Evolutionary conservation across 169 alveolate species (phyloP).

Genomic region (Eimeria necatrix): DNA sequence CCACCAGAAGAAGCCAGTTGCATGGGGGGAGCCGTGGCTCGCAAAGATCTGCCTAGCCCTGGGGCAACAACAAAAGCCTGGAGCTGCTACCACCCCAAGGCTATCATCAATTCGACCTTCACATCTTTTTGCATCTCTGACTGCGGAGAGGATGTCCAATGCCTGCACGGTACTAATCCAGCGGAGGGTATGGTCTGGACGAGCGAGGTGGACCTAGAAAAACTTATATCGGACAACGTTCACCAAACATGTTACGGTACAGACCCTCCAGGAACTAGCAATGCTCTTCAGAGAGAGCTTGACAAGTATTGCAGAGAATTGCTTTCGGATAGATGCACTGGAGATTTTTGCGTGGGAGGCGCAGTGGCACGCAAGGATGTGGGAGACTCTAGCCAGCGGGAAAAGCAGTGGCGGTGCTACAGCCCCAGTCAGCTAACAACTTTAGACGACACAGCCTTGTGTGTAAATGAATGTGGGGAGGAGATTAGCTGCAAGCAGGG

Average conservation of each 20-base stretch:
- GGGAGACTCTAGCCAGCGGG: not conserved
- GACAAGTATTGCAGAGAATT: not conserved
- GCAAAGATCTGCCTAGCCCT: not conserved
- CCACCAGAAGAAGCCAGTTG: not conserved
- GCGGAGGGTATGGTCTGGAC: not conserved
- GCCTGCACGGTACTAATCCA: not conserved
- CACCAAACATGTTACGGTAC: not conserved
- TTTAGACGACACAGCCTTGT: not conserved
- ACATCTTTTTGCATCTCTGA: not conserved
- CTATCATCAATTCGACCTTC: not conserved
- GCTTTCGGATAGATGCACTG: not conserved
- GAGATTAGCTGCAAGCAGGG: not conserved
- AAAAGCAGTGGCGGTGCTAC: slow-evolving; percentile 18
- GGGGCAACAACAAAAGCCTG: not conserved
- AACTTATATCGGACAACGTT: not conserved
- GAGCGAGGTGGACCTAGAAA: not conserved
- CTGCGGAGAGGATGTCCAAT: not conserved
- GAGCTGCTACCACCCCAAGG: not conserved
- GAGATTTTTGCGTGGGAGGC: not conserved
- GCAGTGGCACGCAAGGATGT: slow-evolving; percentile 36
- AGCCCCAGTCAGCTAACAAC: not conserved
- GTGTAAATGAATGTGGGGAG: not conserved
- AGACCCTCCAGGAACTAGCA: not conserved
- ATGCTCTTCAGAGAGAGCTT: not conserved
- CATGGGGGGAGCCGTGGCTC: not conserved